These are phyloP conservation scores for Claviceps spartinae DNA, from an alignment of 2,329 filamentous ascomycete genomes.

Conservation along the genomic window DNA sequence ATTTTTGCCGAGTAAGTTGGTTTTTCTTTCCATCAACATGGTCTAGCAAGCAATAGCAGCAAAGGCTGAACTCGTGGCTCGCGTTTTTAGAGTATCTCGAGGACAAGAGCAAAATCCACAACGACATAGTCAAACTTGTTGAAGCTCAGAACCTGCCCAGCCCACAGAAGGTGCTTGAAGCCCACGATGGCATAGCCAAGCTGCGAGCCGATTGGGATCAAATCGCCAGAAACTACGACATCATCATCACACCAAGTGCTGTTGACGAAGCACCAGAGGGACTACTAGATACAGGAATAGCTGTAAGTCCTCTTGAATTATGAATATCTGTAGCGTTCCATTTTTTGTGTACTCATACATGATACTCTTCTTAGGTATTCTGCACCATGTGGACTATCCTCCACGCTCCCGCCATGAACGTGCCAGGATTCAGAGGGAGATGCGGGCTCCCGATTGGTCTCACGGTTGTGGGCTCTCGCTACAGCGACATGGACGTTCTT, in stretches of 20 bases:
- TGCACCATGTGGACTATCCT: conserved; percentile 23
- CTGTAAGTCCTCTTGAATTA: conserved; percentile 18
- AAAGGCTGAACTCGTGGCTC: background rate
- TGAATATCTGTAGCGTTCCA: background rate
- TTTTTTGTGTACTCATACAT: background rate
- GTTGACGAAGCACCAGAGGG: conserved; percentile 46
- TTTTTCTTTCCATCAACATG: background rate
- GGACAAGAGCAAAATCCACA: conserved; percentile 32
- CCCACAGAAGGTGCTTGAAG: conserved; percentile 34
- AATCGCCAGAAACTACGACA: conserved; percentile 36
- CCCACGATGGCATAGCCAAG: conserved; percentile 38
- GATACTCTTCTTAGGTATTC: conserved; percentile 3
- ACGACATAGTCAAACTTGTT: conserved; percentile 33
- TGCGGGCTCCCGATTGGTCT: conserved; percentile 45
- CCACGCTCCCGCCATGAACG: conserved; percentile 49
- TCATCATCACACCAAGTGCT: conserved; percentile 44
- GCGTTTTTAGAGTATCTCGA: conserved; percentile 38
- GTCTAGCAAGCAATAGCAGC: too few relatives aligned
- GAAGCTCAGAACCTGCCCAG: conserved; percentile 31
- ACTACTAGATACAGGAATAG: conserved; percentile 36
- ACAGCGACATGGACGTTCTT: conserved; percentile 31
- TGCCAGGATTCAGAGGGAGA: conserved; percentile 45
- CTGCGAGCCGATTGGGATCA: conserved; percentile 41
- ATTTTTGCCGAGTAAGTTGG: conserved; percentile 7
- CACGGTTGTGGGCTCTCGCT: conserved; percentile 35